Evolutionary conservation across 2,329 filamentous ascomycete genomes (phyloP).

Genomic region (Stemphylium lycopersici): DNA sequence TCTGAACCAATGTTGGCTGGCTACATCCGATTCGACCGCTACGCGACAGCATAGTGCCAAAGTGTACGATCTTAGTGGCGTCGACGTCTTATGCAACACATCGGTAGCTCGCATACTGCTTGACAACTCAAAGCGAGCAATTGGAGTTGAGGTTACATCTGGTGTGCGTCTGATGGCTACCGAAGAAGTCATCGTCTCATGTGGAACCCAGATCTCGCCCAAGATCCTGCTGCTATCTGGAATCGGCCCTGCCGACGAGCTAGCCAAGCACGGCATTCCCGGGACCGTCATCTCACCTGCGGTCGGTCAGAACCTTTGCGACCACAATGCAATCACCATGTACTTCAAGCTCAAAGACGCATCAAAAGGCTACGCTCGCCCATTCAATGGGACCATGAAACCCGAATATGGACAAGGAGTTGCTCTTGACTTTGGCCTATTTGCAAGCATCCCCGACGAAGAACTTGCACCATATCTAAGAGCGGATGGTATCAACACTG

Average conservation of each 20-base stretch:
- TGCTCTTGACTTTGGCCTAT: slow-evolving; percentile 21
- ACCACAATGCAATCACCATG: slow-evolving; percentile 21
- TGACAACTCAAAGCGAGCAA: slow-evolving; percentile 15
- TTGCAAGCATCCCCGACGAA: slow-evolving; percentile 19
- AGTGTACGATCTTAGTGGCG: slow-evolving; percentile 24
- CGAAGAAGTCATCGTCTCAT: slow-evolving; percentile 54
- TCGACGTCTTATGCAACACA: slow-evolving; percentile 12
- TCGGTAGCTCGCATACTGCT: slow-evolving; percentile 22
- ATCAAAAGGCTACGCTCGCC: slow-evolving; percentile 21
- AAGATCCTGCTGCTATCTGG: slow-evolving; percentile 49
- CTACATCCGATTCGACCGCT: slow-evolving; percentile 15
- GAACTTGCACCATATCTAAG: slow-evolving; percentile 7
- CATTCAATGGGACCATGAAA: slow-evolving; percentile 17
- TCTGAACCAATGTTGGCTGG: slow-evolving; percentile 20
- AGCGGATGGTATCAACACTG: background rate
- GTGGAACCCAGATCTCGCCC: slow-evolving; percentile 47
- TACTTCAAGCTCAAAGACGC: slow-evolving; percentile 26
- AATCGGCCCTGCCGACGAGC: slow-evolving; percentile 34
- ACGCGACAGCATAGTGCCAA: slow-evolving; percentile 25
- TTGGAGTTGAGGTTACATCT: slow-evolving; percentile 34
- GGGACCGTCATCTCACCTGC: slow-evolving; percentile 19
- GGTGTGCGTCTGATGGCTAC: slow-evolving; percentile 6
- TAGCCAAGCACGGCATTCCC: slow-evolving; percentile 22
- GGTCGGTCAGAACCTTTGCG: slow-evolving; percentile 35
- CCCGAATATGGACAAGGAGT: slow-evolving; percentile 28